These are phyloP conservation scores for Ceratocystis ficicola DNA, from an alignment of 2,329 filamentous ascomycete species.

Conservation along the genomic window DNA sequence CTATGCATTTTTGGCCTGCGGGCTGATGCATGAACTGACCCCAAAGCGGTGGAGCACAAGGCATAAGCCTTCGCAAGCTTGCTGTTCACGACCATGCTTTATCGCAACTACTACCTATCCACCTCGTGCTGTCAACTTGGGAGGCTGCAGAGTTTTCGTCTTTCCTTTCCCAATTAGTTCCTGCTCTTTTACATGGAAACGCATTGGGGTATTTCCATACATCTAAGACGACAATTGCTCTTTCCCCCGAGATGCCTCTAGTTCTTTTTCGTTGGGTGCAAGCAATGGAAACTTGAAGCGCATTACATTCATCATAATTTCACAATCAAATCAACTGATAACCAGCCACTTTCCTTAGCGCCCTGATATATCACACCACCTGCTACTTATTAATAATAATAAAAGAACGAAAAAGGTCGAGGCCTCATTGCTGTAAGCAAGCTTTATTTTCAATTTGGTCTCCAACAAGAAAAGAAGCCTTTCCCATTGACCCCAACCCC, in stretches of 20 bases:
- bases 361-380: not conserved
- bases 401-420: not conserved
- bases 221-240: not conserved
- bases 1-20: not conserved
- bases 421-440: not conserved
- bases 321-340: not conserved
- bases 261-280: not conserved
- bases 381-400: not conserved
- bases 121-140: not conserved
- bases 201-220: not conserved
- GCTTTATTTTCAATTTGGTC: not conserved
- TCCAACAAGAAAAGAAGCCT: too few species aligned
- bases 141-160: not conserved
- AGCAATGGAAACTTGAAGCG: not conserved
- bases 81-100: not conserved
- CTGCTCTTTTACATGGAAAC: not conserved
- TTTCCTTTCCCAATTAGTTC: not conserved
- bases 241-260: not conserved
- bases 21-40: not conserved
- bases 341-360: not conserved
- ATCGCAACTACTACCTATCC: not conserved
- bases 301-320: not conserved
- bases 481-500: not conserved
- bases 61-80: not conserved
- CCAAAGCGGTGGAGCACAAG: not conserved